Evolutionary conservation across 352 stramenopile species (phyloP), one percentile per base, ranked within the genome.

Genomic region (Aphanomyces invadans): DNA sequence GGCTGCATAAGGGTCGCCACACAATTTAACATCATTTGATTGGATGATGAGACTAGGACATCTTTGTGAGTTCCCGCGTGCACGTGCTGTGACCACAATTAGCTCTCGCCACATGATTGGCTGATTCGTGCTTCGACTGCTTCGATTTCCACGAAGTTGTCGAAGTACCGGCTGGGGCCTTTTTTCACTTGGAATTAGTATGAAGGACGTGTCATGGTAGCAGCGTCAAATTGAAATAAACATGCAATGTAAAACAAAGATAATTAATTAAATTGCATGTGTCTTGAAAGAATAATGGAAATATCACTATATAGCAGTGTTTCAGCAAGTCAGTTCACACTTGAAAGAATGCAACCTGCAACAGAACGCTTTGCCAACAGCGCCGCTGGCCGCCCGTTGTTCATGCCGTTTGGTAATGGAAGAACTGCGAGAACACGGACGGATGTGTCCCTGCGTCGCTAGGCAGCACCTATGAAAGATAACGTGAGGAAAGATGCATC

Each of bases 1-100:
- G 49, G 49, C 49, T 33, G 29, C 11, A 52, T 9, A 25, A 25
- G 21, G 12, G 21, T 52, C 5, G 19, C 9, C 1, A n/a, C 21
- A 33, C 29, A 21, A 57, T 38, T 36, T 33, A 21, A 23, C 1
- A 32, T 26, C 11, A 33, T 57, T n/a, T 57, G 21, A 57, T 57
- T 57, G 49, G 49, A n/a, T 57, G 19, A 38, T 57, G 49, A 57
- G 23, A 57, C 23, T 57, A 57, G 49, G 49, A 57, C 29, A 57
- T 57, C 26, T 54, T n/a, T 25, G 46, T 54, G 46, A 54, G 46
- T 23, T 29, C 11, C 7, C 21, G 11, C 36, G 21, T 57, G 49
- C 23, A 57, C 49, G n/a, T 57, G 7, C 49, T 57, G 25, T 57
- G 49, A 57, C 49, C 49, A 57, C 21, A 33, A 57, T 57, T 57